Evolutionary conservation across 164 flowering plant genomes (phyloP).

Genomic region (Umbellularia californica): DNA sequence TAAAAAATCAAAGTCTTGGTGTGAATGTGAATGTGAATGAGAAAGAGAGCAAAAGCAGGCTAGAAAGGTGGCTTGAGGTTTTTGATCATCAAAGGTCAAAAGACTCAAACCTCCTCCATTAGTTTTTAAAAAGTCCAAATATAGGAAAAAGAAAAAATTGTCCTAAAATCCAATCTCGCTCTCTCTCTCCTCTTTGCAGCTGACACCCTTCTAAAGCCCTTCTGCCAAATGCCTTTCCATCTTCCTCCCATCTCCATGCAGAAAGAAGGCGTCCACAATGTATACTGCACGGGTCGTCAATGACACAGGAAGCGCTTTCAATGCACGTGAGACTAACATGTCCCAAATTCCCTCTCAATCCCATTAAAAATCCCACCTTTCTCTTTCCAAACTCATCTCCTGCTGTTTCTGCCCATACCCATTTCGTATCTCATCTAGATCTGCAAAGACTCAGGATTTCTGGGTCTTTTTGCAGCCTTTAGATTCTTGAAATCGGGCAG

Average conservation of each 20-base stretch:
- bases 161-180: not conserved
- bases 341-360: not conserved
- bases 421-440: constrained; percentile 13
- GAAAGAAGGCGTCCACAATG: constrained; percentile 1
- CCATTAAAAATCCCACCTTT: not conserved
- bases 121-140: not conserved
- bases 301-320: constrained; percentile 21
- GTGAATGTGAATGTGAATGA: not conserved
- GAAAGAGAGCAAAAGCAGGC: constrained; percentile 45
- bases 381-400: not conserved
- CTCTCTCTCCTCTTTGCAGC: constrained; percentile 11
- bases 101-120: not conserved
- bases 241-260: not conserved
- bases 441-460: constrained; percentile 45
- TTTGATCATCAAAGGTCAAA: constrained; percentile 30
- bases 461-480: constrained; percentile 22
- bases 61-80: constrained; percentile 46
- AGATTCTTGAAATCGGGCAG: constrained; percentile 21
- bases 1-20: too few species aligned
- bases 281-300: constrained; percentile 12
- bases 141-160: not conserved
- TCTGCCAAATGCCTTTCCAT: constrained; percentile 14
- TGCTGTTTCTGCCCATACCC: not conserved
- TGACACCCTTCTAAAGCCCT: constrained; percentile 10
- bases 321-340: too few species aligned